Percentiles rank a stretch among this genome's conserved stretches.
phyloP scores from a whole-genome alignment of 768 basidiomycete genomes.

The Trichaptum fuscoviolaceum region DNA sequence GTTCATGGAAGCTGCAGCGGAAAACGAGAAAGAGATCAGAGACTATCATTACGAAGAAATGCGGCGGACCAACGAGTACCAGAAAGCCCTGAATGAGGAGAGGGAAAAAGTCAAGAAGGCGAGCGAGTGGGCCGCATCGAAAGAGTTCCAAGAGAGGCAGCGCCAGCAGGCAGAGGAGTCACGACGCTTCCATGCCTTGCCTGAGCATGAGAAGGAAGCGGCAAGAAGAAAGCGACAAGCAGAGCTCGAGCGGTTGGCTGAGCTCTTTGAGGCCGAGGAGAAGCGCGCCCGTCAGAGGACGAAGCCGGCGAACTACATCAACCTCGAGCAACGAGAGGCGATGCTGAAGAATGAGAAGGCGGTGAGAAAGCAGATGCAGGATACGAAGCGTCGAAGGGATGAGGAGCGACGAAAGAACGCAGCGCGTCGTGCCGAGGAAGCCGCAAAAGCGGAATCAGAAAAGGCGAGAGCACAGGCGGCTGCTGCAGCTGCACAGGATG shows the following conservation, averaged over 20 bases:
- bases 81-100: background rate
- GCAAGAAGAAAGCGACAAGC: background rate
- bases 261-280: background rate
- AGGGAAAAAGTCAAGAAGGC: background rate
- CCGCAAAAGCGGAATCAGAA: background rate
- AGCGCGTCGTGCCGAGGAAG: background rate
- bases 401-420: background rate
- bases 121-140: background rate
- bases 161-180: background rate
- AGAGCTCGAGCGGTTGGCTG: background rate
- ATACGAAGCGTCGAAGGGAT: background rate
- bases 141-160: background rate
- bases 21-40: background rate
- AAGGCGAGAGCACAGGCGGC: background rate
- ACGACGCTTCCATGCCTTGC: background rate
- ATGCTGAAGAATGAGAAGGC: background rate
- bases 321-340: too few relatives aligned
- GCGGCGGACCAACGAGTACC: background rate
- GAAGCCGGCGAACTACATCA: background rate
- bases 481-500: too few relatives aligned
- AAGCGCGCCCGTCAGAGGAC: background rate
- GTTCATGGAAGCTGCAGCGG: background rate
- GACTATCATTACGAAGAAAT: background rate
- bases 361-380: background rate
- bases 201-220: background rate